These are phyloP conservation scores for Diaporthe eres DNA, from an alignment of 2,329 filamentous ascomycete genomes.

Conservation along the genomic window DNA sequence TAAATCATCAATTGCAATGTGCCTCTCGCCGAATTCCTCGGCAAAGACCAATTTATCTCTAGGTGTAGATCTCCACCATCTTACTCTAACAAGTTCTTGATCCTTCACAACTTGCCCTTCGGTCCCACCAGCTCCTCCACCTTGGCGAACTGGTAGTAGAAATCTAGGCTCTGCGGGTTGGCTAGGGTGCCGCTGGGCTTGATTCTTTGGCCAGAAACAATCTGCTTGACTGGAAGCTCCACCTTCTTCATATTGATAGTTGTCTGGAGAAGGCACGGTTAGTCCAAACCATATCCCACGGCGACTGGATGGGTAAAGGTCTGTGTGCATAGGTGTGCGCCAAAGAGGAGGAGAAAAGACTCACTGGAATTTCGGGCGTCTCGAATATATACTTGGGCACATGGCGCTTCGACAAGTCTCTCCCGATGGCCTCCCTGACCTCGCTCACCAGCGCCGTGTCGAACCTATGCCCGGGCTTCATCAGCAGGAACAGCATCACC, in stretches of 20 bases:
- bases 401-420: slow-evolving; percentile 79
- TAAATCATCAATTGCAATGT: background rate
- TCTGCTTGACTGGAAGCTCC: slow-evolving; percentile 86
- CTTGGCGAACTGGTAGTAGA: slow-evolving; percentile 83
- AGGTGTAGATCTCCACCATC: background rate
- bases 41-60: background rate
- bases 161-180: slow-evolving; percentile 82
- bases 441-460: slow-evolving; percentile 66
- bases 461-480: slow-evolving; percentile 70
- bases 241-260: slow-evolving; percentile 91
- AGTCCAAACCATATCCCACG: background rate
- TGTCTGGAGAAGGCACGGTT: slow-evolving; percentile 61
- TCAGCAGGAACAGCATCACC: slow-evolving; percentile 69
- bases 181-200: slow-evolving; percentile 82
- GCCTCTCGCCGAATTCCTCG: background rate
- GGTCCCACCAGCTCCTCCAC: slow-evolving; percentile 71
- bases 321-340: background rate
- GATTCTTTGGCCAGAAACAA: slow-evolving; percentile 81
- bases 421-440: slow-evolving; percentile 75
- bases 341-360: slow-evolving; percentile 49
- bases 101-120: slow-evolving; percentile 64
- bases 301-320: background rate
- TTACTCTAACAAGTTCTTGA: background rate
- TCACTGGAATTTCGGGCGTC: slow-evolving; percentile 84
- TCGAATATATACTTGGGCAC: slow-evolving; percentile 85